Percentiles rank a stretch among this genome's conserved stretches.
Conservation (phyloP, 2,329 filamentous ascomycete genomes). For the Tolypocladium inflatum region DNA sequence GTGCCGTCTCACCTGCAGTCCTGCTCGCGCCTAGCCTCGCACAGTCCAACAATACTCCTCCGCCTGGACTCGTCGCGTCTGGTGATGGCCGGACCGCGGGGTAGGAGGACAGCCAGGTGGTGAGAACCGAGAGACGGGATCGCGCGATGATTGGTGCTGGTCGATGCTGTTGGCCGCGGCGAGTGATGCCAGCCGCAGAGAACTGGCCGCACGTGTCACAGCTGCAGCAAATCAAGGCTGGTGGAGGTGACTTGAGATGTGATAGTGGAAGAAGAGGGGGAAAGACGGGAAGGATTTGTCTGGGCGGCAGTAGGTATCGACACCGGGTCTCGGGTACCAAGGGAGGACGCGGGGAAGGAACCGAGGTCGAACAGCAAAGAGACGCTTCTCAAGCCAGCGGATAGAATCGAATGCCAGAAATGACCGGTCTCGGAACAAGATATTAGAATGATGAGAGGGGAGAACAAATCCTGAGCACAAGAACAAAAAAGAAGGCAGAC, state of each 20-base stretch:
- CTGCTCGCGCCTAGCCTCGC: neutral
- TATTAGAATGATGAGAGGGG: neutral
- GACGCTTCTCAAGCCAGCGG: neutral
- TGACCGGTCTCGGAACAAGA: neutral
- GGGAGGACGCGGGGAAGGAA: neutral
- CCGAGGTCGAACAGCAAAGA: neutral
- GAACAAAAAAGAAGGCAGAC: neutral
- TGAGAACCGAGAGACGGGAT: neutral
- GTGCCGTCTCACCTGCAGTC: neutral
- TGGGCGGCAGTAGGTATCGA: neutral
- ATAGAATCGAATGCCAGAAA: neutral
- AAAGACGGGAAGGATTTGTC: neutral
- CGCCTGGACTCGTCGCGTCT: neutral
- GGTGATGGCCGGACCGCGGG: neutral
- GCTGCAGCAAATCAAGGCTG: neutral
- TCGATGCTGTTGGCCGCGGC: neutral
- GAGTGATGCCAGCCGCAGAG: neutral
- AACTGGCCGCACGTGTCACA: neutral
- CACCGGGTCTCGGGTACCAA: neutral
- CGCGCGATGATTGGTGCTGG: neutral
- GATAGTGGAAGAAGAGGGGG: neutral
- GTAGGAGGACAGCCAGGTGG: no score
- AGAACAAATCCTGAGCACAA: neutral
- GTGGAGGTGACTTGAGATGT: neutral
- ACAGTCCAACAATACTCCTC: neutral